These are phyloP conservation scores for Tripterygium wilfordii DNA, from an alignment of 177 flowering plant species.

Conservation along the genomic window DNA sequence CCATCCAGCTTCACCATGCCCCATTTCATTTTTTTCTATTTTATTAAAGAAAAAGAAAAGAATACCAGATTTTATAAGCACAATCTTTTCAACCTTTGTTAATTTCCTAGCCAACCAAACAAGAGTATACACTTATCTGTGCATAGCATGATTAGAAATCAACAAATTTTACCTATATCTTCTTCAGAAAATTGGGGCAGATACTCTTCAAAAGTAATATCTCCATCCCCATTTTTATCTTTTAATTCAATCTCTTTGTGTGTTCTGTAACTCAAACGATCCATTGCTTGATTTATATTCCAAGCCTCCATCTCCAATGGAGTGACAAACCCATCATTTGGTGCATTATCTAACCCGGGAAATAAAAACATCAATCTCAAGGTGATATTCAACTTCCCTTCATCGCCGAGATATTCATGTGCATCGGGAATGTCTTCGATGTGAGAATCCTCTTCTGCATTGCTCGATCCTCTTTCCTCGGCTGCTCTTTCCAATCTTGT, in stretches of 20 bases:
- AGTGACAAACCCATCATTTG: constrained; percentile 39
- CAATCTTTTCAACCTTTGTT: no score
- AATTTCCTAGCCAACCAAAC: background rate
- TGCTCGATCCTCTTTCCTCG: constrained; percentile 4
- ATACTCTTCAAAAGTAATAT: constrained; percentile 39
- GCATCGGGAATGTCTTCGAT: constrained; percentile 14
- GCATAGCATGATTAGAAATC: background rate
- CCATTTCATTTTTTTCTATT: constrained; percentile 35
- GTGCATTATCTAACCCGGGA: constrained; percentile 45
- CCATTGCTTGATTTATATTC: constrained; percentile 33
- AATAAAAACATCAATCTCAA: constrained; percentile 43
- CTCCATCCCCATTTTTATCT: constrained; percentile 43
- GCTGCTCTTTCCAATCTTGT: constrained; percentile 17
- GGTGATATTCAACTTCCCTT: constrained; percentile 40
- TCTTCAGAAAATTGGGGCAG: constrained; percentile 31
- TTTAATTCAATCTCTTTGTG: constrained; percentile 20
- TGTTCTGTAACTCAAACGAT: constrained; percentile 31
- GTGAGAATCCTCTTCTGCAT: no score
- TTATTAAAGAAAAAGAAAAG: no score
- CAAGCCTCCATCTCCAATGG: constrained; percentile 44
- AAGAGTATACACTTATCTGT: background rate
- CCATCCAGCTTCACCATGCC: constrained; percentile 57
- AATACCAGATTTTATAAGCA: no score
- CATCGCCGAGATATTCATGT: constrained; percentile 22
- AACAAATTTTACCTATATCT: constrained; percentile 28